Conservation (phyloP, 495 filamentous ascomycete species). For the Hyaloscypha hepaticicola region DNA sequence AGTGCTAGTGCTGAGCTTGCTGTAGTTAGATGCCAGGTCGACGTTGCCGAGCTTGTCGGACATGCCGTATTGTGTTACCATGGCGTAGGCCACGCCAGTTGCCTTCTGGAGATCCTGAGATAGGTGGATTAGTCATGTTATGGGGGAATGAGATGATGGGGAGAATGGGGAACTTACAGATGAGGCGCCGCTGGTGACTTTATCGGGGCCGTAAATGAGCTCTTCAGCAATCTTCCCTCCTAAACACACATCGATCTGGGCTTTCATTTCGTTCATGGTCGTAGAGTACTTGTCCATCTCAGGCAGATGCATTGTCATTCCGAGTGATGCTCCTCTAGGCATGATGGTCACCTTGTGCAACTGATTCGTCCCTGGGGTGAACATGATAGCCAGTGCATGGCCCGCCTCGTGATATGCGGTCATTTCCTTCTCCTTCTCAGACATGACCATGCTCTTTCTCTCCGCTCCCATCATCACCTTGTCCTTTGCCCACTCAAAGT, state of each 20-base stretch:
- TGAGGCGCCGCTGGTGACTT: slow-evolving; percentile 81
- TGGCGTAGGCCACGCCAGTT: slow-evolving; percentile 73
- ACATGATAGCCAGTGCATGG: slow-evolving; percentile 85
- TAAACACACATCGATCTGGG: slow-evolving; percentile 77
- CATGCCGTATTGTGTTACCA: slow-evolving; percentile 88
- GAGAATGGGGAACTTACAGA: slow-evolving; percentile 52
- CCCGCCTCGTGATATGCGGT: slow-evolving; percentile 98
- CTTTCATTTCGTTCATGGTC: slow-evolving; percentile 69
- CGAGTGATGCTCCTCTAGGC: slow-evolving; percentile 80
- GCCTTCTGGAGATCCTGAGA: slow-evolving; percentile 79
- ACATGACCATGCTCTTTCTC: slow-evolving; percentile 81
- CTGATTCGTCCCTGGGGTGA: slow-evolving; percentile 66
- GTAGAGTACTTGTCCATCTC: slow-evolving; percentile 87
- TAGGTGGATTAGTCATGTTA: slow-evolving; percentile 25
- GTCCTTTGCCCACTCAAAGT: slow-evolving; percentile 98
- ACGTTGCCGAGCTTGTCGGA: slow-evolving; percentile 86
- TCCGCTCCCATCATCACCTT: slow-evolving; percentile 98
- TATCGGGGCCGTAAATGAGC: slow-evolving; percentile 81
- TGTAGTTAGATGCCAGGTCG: slow-evolving; percentile 75
- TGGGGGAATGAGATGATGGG: slow-evolving; percentile 10
- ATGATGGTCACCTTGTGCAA: slow-evolving; percentile 98
- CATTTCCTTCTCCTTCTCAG: slow-evolving; percentile 79
- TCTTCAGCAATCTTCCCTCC: slow-evolving; percentile 96
- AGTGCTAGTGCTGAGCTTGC: slow-evolving; percentile 78
- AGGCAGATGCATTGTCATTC: slow-evolving; percentile 79